phyloP scores from a whole-genome alignment of 2,329 filamentous ascomycete species.

The Monosporascus sp. region DNA sequence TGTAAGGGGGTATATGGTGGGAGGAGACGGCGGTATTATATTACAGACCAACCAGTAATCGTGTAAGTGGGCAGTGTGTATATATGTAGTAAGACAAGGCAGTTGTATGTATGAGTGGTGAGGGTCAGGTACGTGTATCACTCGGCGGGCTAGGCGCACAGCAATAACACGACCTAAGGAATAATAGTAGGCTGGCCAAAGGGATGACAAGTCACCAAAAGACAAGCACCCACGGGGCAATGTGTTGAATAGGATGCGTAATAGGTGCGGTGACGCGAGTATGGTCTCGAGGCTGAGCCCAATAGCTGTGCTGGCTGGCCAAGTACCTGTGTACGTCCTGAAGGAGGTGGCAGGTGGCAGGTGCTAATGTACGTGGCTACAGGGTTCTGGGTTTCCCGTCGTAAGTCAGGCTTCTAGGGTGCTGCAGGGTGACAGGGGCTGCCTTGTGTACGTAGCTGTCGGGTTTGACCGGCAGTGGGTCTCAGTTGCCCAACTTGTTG shows the following conservation, averaged over 20 bases:
- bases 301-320: slow-evolving; percentile 16
- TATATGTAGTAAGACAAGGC: slow-evolving; percentile 2
- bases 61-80: slow-evolving; percentile 4
- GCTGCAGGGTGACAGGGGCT: neutral
- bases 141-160: slow-evolving; percentile 20
- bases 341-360: neutral
- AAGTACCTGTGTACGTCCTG: neutral
- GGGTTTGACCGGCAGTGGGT: slow-evolving; percentile 3
- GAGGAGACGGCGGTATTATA: slow-evolving; percentile 23
- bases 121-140: slow-evolving; percentile 21
- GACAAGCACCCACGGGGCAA: slow-evolving; percentile 17
- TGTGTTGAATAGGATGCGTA: slow-evolving; percentile 6
- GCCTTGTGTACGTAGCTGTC: slow-evolving; percentile 4
- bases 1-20: slow-evolving; percentile 14
- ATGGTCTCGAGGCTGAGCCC: slow-evolving; percentile 5
- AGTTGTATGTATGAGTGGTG: slow-evolving; percentile 2
- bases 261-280: slow-evolving; percentile 10
- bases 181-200: slow-evolving; percentile 17
- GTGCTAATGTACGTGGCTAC: slow-evolving; percentile 1
- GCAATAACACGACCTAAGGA: slow-evolving; percentile 19
- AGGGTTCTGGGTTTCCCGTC: neutral
- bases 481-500: slow-evolving; percentile 7
- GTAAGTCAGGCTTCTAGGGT: neutral
- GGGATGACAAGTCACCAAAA: slow-evolving; percentile 7
- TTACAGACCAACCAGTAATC: slow-evolving; percentile 10